Percentiles rank a stretch among this genome's conserved stretches.
These are phyloP conservation scores for Solanum dulcamara DNA, from an alignment of 257 asterid species.

Conservation along the genomic window DNA sequence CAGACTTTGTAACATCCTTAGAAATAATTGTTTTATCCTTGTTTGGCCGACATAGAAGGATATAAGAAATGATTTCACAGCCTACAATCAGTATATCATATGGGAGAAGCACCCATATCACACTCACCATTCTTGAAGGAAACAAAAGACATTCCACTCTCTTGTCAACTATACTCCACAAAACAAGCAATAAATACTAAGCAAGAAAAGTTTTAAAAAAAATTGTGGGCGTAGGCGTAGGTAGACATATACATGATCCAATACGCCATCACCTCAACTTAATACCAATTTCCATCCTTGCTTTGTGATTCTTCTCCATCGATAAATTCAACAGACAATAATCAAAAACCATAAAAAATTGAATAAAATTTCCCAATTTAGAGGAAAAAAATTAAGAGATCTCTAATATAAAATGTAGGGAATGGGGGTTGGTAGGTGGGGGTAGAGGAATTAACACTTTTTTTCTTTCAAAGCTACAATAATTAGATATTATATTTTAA, in stretches of 20 bases:
- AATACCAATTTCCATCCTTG: constrained; percentile 39
- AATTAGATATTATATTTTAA: too few relatives aligned
- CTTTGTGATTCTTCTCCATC: neutral
- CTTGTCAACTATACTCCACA: constrained; percentile 1
- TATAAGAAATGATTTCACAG: constrained; percentile 83
- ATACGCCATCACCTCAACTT: constrained; percentile 46
- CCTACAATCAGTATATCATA: constrained; percentile 92
- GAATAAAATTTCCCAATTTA: neutral
- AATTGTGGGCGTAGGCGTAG: constrained; percentile 21
- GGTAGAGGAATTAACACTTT: too few relatives aligned
- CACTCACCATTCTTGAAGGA: constrained; percentile 43
- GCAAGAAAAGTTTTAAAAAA: neutral
- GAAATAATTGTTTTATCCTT: constrained; percentile 25
- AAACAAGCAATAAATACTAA: neutral
- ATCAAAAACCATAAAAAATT: neutral
- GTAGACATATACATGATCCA: constrained; percentile 52
- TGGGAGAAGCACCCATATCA: constrained; percentile 69
- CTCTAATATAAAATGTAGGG: too few relatives aligned
- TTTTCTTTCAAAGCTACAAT: too few relatives aligned
- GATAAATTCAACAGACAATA: constrained; percentile 9
- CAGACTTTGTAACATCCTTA: constrained; percentile 35
- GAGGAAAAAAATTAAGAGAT: neutral
- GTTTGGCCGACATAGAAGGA: constrained; percentile 43
- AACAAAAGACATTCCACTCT: neutral
- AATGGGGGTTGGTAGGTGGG: too few relatives aligned